A percentile compares a stretch with the other conserved stretches of the same genome.
Conservation (phyloP, 2,329 filamentous ascomycete species). For the Calonectria multiphialidica region DNA sequence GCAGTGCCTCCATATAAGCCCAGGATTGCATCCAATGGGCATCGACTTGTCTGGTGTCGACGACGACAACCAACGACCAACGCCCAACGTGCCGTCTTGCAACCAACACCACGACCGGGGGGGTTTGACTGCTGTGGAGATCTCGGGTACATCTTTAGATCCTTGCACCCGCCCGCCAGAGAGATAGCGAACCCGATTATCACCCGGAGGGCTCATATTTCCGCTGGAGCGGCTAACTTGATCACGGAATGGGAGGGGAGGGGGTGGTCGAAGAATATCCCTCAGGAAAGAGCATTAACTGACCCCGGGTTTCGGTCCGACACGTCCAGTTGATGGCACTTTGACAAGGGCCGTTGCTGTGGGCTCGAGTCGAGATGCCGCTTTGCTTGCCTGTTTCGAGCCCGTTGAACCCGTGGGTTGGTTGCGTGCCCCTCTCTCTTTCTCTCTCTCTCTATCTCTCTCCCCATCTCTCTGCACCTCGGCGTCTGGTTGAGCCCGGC, state of each 20-base stretch:
- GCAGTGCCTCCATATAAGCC: background rate
- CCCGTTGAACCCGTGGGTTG: too few species aligned
- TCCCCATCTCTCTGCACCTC: background rate
- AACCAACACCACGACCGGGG: background rate
- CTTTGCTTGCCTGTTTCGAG: background rate
- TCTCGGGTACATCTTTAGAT: constrained; percentile 2
- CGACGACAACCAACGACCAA: background rate
- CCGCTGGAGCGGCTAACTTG: background rate
- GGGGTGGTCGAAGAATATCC: background rate
- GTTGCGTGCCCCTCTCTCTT: too few species aligned
- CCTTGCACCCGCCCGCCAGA: background rate
- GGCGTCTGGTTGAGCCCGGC: background rate
- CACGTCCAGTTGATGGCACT: background rate
- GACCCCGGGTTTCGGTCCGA: background rate
- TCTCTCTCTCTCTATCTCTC: background rate
- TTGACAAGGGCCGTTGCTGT: constrained; percentile 1
- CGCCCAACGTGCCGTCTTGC: too few species aligned
- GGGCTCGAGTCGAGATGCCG: background rate
- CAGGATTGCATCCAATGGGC: background rate
- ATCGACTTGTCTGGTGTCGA: background rate
- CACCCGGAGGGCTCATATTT: background rate
- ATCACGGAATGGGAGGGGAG: background rate
- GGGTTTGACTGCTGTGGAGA: background rate
- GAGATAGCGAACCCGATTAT: background rate
- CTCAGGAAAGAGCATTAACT: background rate